Percentiles rank a stretch among this genome's conserved stretches.
Conservation (phyloP, 306 rosid species). For the Malus orientalis region DNA sequence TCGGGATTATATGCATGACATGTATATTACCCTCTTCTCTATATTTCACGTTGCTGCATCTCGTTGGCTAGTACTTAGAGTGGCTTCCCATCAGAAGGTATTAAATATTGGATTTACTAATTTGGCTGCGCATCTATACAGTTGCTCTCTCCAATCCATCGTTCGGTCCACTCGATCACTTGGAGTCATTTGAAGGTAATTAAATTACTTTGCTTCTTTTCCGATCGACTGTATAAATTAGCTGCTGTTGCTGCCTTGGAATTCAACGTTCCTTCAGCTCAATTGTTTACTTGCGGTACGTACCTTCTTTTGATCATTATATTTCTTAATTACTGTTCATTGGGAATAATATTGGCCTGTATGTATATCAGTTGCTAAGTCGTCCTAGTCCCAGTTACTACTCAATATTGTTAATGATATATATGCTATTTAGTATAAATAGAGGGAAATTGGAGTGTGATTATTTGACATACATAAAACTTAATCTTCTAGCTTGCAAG, state of each 20-base stretch:
- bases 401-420: background rate
- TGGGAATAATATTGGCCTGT: background rate
- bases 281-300: conserved; percentile 22
- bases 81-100: background rate
- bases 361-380: background rate
- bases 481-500: background rate
- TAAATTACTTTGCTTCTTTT: conserved; percentile 10
- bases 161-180: background rate
- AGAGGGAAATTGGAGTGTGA: background rate
- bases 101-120: background rate
- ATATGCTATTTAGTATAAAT: background rate
- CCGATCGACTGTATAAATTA: background rate
- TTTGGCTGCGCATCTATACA: background rate
- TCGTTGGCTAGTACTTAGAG: background rate
- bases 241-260: conserved; percentile 14
- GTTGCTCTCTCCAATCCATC: conserved; percentile 16
- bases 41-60: background rate
- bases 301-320: background rate
- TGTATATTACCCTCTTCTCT: background rate
- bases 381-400: background rate
- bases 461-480: background rate
- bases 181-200: background rate
- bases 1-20: background rate
- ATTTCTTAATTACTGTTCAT: background rate
- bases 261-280: background rate